A percentile compares a stretch with the other conserved stretches of the same genome.
Conservation (phyloP, 2,329 filamentous ascomycete genomes). For the Pseudocercospora ulei region DNA sequence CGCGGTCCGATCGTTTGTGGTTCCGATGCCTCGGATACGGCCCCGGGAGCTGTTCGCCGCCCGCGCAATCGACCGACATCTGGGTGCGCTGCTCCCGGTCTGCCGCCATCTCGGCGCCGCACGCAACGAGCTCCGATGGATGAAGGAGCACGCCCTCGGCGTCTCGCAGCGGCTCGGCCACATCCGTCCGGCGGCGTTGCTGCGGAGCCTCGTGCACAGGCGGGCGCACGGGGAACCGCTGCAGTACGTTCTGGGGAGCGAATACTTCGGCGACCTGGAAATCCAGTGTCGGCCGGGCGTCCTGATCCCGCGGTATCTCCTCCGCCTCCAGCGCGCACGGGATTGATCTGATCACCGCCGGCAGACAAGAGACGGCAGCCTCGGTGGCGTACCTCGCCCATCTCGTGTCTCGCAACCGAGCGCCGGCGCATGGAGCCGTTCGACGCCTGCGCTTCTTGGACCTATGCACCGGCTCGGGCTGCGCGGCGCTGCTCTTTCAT, state of each 20-base stretch:
- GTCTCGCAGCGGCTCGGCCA: constrained; percentile 20
- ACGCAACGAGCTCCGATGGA: constrained; percentile 62
- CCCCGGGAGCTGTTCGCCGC: constrained; percentile 27
- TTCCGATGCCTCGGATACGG: constrained; percentile 30
- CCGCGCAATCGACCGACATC: constrained; percentile 33
- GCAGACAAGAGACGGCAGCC: constrained; percentile 43
- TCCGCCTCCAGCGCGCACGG: neutral
- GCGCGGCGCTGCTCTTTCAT: constrained; percentile 70
- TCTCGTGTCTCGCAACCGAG: constrained; percentile 23
- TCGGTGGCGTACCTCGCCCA: constrained; percentile 33
- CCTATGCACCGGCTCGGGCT: constrained; percentile 83
- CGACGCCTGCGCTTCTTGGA: constrained; percentile 58
- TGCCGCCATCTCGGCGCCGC: constrained; percentile 57
- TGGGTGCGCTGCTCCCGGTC: constrained; percentile 53
- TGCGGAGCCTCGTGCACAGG: constrained; percentile 29
- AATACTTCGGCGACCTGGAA: constrained; percentile 77
- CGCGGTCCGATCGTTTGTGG: neutral
- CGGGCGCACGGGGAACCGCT: constrained; percentile 61
- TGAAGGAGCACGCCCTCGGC: constrained; percentile 48
- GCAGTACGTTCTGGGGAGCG: constrained; percentile 79
- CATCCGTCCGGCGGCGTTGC: constrained; percentile 21
- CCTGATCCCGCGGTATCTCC: constrained; percentile 63
- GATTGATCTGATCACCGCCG: constrained; percentile 12
- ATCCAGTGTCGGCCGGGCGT: constrained; percentile 68
- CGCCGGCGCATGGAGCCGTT: constrained; percentile 4